Conservation (phyloP, 176 grass and related monocot genomes). For the Aegilops tauschii region DNA sequence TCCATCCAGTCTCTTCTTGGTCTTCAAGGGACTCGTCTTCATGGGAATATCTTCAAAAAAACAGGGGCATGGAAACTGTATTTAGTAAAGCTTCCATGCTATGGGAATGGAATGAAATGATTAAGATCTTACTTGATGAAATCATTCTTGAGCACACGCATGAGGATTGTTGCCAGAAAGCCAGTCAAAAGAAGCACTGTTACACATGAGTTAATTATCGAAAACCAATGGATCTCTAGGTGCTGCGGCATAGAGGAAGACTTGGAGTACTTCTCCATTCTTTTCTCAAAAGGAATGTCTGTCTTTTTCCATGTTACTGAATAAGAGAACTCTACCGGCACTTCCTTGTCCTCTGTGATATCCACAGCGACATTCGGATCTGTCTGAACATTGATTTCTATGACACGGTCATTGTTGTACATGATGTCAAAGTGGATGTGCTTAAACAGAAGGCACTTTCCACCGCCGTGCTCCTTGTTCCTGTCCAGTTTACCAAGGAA, state of each 20-base stretch:
- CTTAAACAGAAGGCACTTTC: conserved; percentile 71
- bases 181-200: conserved; percentile 85
- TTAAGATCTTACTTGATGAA: conserved; percentile 78
- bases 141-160: conserved; percentile 93
- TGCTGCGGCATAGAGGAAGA: conserved; percentile 91
- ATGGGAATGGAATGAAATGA: conserved; percentile 4
- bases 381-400: conserved; percentile 79
- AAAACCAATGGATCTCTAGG: conserved; percentile 99
- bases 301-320: conserved; percentile 92
- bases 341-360: conserved; percentile 79
- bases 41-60: conserved; percentile 64
- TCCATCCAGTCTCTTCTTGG: conserved; percentile 95
- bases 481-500: conserved; percentile 88
- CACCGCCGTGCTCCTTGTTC: conserved; percentile 44
- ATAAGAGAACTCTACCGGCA: conserved; percentile 81
- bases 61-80: conserved; percentile 6
- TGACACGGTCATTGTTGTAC: conserved; percentile 73
- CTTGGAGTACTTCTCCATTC: conserved; percentile 94
- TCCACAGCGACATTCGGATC: conserved; percentile 74
- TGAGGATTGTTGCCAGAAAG: conserved; percentile 87
- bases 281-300: conserved; percentile 65
- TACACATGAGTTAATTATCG: conserved; percentile 93
- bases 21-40: conserved; percentile 87
- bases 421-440: conserved; percentile 94
- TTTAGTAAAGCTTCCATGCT: conserved; percentile 3